Percentiles rank a stretch among this genome's conserved stretches.
Conservation (phyloP, 2,329 filamentous ascomycete genomes). For the Fusarium nygamai region DNA sequence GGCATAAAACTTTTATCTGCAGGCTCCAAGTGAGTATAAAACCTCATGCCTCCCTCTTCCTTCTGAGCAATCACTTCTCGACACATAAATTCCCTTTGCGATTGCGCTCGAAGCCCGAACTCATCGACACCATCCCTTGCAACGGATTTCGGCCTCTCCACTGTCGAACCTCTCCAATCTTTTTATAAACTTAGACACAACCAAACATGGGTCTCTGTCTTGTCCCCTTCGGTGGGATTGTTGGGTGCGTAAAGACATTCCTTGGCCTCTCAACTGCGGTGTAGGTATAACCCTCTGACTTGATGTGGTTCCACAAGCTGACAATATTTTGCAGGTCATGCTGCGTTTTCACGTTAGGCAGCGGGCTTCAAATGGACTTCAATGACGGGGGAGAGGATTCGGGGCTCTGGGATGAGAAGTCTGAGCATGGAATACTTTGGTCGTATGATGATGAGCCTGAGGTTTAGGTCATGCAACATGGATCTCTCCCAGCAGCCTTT, state of each 20-base stretch:
- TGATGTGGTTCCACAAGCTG: not conserved
- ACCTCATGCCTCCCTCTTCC: not conserved
- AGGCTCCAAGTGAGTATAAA: not conserved
- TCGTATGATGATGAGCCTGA: not conserved
- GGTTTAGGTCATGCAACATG: not conserved
- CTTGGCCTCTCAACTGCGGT: not conserved
- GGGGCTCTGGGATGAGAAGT: not conserved
- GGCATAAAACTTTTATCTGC: not conserved
- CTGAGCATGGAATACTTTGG: not conserved
- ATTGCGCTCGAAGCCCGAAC: not conserved
- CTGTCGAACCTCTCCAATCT: not conserved
- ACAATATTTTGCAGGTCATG: not conserved
- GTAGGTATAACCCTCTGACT: not conserved
- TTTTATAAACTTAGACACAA: not conserved
- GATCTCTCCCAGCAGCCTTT: no score
- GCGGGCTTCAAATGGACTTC: not conserved
- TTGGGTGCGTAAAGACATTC: not conserved
- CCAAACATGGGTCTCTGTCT: not conserved
- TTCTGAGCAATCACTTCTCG: not conserved
- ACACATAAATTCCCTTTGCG: not conserved
- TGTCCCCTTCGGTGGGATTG: not conserved
- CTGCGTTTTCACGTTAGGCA: not conserved
- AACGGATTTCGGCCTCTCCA: not conserved
- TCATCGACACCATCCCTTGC: not conserved
- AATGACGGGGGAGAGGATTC: not conserved